A percentile compares a stretch with the other conserved stretches of the same genome.
Evolutionary conservation across 768 basidiomycete genomes (phyloP).

Genomic region (Scleroderma bovista): DNA sequence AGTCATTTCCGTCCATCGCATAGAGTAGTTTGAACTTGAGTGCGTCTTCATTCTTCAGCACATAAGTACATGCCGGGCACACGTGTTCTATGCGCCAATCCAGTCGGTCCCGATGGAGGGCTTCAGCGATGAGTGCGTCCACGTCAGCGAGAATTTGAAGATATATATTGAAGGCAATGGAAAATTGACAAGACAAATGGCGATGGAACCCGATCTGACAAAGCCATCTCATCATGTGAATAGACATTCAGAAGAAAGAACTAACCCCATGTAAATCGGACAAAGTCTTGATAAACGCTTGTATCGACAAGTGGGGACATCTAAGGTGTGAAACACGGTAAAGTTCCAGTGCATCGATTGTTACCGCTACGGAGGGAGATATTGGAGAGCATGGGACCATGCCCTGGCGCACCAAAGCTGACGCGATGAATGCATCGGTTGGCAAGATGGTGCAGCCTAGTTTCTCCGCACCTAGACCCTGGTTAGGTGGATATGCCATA

Average conservation of each 20-base stretch:
- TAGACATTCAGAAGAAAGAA: not conserved
- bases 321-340: slow-evolving; percentile 6
- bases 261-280: slow-evolving; percentile 14
- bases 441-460: not conserved
- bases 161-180: slow-evolving; percentile 21
- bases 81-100: slow-evolving; percentile 6
- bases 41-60: not conserved
- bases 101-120: slow-evolving; percentile 6
- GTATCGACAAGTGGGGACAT: slow-evolving; percentile 15
- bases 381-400: not conserved
- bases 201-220: slow-evolving; percentile 6
- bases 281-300: slow-evolving; percentile 15
- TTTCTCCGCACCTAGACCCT: too few relatives aligned
- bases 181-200: slow-evolving; percentile 16
- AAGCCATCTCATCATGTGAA: too few relatives aligned
- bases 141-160: slow-evolving; percentile 15
- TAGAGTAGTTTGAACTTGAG: slow-evolving; percentile 7
- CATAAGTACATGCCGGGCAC: slow-evolving; percentile 7
- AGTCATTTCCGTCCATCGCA: slow-evolving; percentile 8
- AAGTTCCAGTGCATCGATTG: slow-evolving; percentile 17
- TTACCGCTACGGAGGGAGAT: slow-evolving; percentile 15
- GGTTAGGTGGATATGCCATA: too few relatives aligned
- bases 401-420: not conserved
- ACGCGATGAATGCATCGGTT: not conserved
- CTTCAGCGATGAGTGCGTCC: slow-evolving; percentile 5